These are phyloP conservation scores for Exophiala sideris DNA, from an alignment of 2,329 filamentous ascomycete genomes.

Conservation along the genomic window DNA sequence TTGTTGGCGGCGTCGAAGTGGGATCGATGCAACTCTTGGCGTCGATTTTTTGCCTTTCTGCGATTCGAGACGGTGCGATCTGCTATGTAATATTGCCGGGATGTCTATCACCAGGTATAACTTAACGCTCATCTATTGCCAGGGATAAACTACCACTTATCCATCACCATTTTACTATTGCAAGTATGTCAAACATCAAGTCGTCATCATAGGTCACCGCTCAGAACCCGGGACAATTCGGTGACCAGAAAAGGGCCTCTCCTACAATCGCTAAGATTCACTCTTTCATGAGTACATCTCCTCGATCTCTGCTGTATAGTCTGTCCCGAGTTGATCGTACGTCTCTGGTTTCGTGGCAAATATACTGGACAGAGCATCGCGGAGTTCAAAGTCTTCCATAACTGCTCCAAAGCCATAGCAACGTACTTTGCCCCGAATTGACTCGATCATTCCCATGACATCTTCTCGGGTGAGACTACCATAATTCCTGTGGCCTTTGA, in stretches of 20 bases:
- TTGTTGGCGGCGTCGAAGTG: not conserved
- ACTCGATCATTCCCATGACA: slow-evolving; percentile 67
- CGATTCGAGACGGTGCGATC: not conserved
- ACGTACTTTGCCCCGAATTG: slow-evolving; percentile 74
- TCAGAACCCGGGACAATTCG: not conserved
- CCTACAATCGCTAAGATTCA: not conserved
- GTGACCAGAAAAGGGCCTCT: not conserved
- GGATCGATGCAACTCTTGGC: slow-evolving; percentile 1
- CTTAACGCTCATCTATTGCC: too few species aligned
- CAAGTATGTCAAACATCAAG: not conserved
- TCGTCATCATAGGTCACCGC: not conserved
- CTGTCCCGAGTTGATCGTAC: slow-evolving; percentile 25
- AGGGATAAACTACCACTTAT: too few species aligned
- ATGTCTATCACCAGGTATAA: too few species aligned
- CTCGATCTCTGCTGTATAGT: slow-evolving; percentile 25
- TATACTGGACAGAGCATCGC: slow-evolving; percentile 71
- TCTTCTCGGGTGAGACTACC: slow-evolving; percentile 64
- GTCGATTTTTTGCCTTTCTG: not conserved
- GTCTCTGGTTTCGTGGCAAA: slow-evolving; percentile 54
- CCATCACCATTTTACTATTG: not conserved
- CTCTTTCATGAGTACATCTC: slow-evolving; percentile 26
- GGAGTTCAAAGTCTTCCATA: slow-evolving; percentile 63
- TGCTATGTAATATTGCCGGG: not conserved
- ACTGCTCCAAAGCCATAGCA: slow-evolving; percentile 83
- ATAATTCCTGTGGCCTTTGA: slow-evolving; percentile 69